A percentile compares a stretch with the other conserved stretches of the same genome.
Evolutionary conservation across 2,329 filamentous ascomycete genomes (phyloP).

Genomic region (Knufia fluminis): DNA sequence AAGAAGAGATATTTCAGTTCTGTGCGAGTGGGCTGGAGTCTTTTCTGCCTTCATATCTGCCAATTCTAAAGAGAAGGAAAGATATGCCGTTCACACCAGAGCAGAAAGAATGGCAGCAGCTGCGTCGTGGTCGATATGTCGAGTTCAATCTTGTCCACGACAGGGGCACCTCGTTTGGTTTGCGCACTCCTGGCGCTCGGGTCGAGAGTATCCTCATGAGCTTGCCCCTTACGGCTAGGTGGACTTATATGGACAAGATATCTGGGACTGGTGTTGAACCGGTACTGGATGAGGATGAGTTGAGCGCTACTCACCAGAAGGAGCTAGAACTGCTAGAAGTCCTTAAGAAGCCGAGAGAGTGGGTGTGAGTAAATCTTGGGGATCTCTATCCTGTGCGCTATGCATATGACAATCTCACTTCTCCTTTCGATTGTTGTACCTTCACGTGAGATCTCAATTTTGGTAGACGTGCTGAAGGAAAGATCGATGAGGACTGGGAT

Average conservation of each 20-base stretch:
- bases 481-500: too few relatives aligned
- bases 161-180: slow-evolving; percentile 83
- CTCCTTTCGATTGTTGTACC: too few relatives aligned
- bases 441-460: too few relatives aligned
- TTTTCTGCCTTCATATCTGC: slow-evolving; percentile 84
- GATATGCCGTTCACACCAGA: slow-evolving; percentile 79
- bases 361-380: slow-evolving; percentile 38
- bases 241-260: slow-evolving; percentile 81
- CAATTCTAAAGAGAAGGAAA: slow-evolving; percentile 79
- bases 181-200: slow-evolving; percentile 83
- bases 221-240: slow-evolving; percentile 80
- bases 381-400: not conserved
- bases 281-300: slow-evolving; percentile 40
- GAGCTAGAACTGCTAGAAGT: slow-evolving; percentile 76
- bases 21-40: slow-evolving; percentile 74
- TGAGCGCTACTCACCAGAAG: slow-evolving; percentile 28
- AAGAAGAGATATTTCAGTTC: slow-evolving; percentile 84
- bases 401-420: too few relatives aligned
- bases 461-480: too few relatives aligned
- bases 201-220: slow-evolving; percentile 98
- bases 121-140: slow-evolving; percentile 88
- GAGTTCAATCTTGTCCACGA: slow-evolving; percentile 99
- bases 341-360: slow-evolving; percentile 52
- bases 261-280: slow-evolving; percentile 34
- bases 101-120: slow-evolving; percentile 94